Percentiles rank a stretch among this genome's conserved stretches.
Evolutionary conservation across 2,329 filamentous ascomycete genomes (phyloP).

Genomic region (Fusarium pseudocircinatum): DNA sequence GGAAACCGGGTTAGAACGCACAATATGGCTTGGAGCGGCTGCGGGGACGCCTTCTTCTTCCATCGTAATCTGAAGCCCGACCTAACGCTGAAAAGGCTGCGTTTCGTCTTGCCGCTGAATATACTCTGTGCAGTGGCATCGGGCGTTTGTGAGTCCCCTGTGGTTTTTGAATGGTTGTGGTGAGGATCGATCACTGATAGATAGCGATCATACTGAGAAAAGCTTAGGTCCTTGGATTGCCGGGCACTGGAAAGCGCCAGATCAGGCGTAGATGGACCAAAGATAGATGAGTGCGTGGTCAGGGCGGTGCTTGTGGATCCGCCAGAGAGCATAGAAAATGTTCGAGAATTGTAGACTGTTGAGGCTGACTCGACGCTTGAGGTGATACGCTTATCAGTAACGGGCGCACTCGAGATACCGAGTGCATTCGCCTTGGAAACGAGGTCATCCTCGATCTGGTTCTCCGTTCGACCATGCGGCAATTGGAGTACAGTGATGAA

Average conservation of each 20-base stretch:
- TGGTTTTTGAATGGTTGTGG: conserved; percentile 54
- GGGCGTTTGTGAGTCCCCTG: conserved; percentile 46
- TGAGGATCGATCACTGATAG: conserved; percentile 56
- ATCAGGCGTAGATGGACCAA: conserved; percentile 41
- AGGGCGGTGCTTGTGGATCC: conserved; percentile 53
- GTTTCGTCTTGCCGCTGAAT: conserved; percentile 57
- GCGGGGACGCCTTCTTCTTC: conserved; percentile 48
- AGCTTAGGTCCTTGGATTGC: conserved; percentile 55
- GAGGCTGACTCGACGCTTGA: conserved; percentile 56
- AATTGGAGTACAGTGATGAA: conserved; percentile 52
- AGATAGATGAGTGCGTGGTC: conserved; percentile 56
- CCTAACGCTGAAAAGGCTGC: conserved; percentile 57
- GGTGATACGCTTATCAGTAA: conserved; percentile 49
- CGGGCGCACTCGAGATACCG: conserved; percentile 47
- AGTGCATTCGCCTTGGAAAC: conserved; percentile 49
- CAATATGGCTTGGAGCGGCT: conserved; percentile 45
- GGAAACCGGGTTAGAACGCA: conserved; percentile 37
- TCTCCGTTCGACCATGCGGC: conserved; percentile 49
- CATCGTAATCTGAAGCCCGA: conserved; percentile 57
- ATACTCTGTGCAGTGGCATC: conserved; percentile 51
- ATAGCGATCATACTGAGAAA: conserved; percentile 63
- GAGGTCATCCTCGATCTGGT: conserved; percentile 51
- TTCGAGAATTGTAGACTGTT: conserved; percentile 54
- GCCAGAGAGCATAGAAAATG: conserved; percentile 56
- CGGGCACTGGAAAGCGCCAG: conserved; percentile 36